Percentiles rank a stretch among this genome's conserved stretches.
Evolutionary conservation across 2,329 filamentous ascomycete species (phyloP).

Genomic region (Fusarium sp.): DNA sequence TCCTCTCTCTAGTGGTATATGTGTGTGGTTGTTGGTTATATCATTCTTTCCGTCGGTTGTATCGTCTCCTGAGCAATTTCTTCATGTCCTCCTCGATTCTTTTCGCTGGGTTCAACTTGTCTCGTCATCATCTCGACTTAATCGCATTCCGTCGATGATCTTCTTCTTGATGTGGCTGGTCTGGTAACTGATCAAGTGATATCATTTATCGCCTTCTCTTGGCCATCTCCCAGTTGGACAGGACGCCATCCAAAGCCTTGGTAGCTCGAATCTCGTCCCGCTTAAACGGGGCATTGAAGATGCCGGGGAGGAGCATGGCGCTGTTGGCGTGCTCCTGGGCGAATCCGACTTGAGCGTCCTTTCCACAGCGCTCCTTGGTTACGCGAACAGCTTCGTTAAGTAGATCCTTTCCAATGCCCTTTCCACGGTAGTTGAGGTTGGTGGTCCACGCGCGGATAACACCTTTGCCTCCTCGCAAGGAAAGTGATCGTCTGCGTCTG

Average conservation of each 20-base stretch:
- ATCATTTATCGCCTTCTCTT: constrained; percentile 57
- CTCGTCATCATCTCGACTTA: constrained; percentile 7
- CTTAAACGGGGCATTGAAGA: constrained; percentile 70
- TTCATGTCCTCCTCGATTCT: constrained; percentile 10
- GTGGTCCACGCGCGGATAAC: constrained; percentile 87
- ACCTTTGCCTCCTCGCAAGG: constrained; percentile 68
- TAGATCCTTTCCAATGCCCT: constrained; percentile 76
- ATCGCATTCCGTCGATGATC: not conserved
- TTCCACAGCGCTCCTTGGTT: constrained; percentile 73
- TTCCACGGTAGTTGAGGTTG: constrained; percentile 70
- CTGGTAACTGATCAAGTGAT: not conserved
- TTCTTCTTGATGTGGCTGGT: not conserved
- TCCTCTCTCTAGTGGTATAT: constrained; percentile 37
- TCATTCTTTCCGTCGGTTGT: constrained; percentile 18
- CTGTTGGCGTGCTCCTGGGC: constrained; percentile 82
- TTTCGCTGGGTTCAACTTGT: constrained; percentile 4
- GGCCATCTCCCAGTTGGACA: constrained; percentile 58
- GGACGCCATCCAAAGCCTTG: constrained; percentile 59
- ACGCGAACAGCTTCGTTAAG: constrained; percentile 76
- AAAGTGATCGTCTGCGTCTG: constrained; percentile 49
- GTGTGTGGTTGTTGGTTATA: constrained; percentile 17
- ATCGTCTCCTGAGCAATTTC: constrained; percentile 17
- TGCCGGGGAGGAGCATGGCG: constrained; percentile 65
- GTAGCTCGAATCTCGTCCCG: constrained; percentile 67
- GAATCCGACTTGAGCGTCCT: constrained; percentile 74